A percentile compares a stretch with the other conserved stretches of the same genome.
These are phyloP conservation scores for Gynostemma pentaphyllum DNA, from an alignment of 306 rosid species.

Conservation along the genomic window DNA sequence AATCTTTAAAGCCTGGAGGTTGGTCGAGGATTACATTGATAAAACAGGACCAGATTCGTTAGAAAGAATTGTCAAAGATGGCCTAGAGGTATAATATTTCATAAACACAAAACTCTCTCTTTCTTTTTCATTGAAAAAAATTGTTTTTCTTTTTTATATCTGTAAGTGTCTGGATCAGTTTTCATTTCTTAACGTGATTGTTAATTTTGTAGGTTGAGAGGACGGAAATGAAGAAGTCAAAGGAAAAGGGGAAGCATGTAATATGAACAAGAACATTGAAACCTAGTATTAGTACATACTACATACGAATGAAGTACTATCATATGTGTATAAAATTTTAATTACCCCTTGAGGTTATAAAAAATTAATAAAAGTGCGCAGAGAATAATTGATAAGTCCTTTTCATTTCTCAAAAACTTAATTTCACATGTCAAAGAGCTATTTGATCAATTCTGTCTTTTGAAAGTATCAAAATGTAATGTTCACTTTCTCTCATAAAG, in stretches of 20 bases:
- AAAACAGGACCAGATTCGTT: slow-evolving; percentile 55
- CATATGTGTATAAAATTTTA: neutral
- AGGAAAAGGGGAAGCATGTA: neutral
- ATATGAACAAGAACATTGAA: neutral
- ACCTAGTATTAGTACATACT: neutral
- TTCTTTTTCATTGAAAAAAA: neutral
- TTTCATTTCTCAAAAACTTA: neutral
- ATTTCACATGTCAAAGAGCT: no score
- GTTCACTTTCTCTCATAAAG: no score
- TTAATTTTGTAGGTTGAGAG: no score
- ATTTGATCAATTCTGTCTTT: no score
- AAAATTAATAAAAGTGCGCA: neutral
- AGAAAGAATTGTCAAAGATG: slow-evolving; percentile 52
- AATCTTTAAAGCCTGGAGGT: slow-evolving; percentile 61
- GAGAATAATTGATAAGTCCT: neutral
- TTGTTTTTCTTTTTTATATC: no score
- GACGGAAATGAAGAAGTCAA: no score
- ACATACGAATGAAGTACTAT: neutral
- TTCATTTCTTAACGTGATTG: no score
- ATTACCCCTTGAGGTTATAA: neutral
- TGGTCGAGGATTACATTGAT: slow-evolving; percentile 63
- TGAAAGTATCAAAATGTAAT: no score
- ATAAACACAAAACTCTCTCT: neutral
- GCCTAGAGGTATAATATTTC: neutral
- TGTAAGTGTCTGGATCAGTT: no score